These are phyloP conservation scores for Phylloporus rhodoxanthus DNA, from an alignment of 768 basidiomycete species.

Conservation along the genomic window DNA sequence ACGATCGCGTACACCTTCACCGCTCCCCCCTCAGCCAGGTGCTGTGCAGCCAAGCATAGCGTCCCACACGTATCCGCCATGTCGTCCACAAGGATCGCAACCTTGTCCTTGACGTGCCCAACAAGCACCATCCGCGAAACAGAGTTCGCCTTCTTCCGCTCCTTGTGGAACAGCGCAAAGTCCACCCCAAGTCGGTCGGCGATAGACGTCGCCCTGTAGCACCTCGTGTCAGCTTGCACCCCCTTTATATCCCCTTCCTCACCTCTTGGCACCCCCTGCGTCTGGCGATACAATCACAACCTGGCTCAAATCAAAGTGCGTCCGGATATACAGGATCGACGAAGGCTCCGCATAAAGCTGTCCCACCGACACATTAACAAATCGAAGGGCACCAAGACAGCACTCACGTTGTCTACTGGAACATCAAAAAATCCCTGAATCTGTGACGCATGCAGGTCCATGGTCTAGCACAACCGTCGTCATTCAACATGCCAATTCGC, in stretches of 20 bases:
- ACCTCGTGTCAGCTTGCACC: conserved; percentile 14
- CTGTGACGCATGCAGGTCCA: conserved; percentile 98
- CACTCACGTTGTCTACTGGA: conserved; percentile 89
- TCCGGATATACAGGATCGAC: conserved; percentile 89
- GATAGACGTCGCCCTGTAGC: conserved; percentile 84
- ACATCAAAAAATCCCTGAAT: conserved; percentile 99
- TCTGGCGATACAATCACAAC: conserved; percentile 97
- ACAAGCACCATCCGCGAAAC: conserved; percentile 95
- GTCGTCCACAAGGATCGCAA: conserved; percentile 94
- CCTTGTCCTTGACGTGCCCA: conserved; percentile 87
- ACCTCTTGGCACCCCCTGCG: conserved; percentile 98
- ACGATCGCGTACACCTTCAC: conserved; percentile 84
- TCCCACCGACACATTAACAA: conserved; percentile 18
- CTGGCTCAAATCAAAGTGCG: conserved; percentile 76
- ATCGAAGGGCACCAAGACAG: conserved; percentile 5
- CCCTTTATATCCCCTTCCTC: conserved; percentile 8
- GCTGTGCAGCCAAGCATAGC: conserved; percentile 83
- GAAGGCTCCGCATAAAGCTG: conserved; percentile 95
- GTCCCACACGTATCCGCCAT: conserved; percentile 98
- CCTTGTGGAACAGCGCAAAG: conserved; percentile 98
- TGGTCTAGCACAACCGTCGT: conserved; percentile 53
- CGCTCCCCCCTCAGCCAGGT: conserved; percentile 86
- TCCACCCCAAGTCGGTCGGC: conserved; percentile 95
- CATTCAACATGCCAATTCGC: conserved; percentile 1
- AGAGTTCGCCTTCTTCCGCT: conserved; percentile 94